Base-by-base conservation (phyloP, 116 monocot genomes). In the Trichopus zeylanicus region DNA sequence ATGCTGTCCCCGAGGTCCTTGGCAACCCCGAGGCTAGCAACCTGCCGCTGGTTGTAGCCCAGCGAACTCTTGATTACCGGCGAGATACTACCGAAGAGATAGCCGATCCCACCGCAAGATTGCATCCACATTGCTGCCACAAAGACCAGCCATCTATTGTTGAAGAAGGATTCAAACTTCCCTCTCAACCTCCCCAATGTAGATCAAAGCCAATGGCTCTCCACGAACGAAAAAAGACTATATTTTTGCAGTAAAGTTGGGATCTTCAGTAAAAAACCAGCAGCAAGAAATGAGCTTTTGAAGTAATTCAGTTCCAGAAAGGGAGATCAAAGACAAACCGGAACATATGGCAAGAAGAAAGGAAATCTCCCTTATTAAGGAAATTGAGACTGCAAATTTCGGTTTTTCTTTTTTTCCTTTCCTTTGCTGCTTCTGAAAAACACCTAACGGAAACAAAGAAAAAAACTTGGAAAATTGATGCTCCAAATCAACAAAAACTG, bases 111-210 rank as follows among this genome's bases (percentile, higher is more conserved):
- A 19, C 85, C 86, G 4, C 61, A 67, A 2, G 93, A 70, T 60
- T 81, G 83, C 29, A 89, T 39, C 94, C 89, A 86, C 78, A 95
- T 89, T 68, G 89, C 67, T 31, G 74, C 85, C 48, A 86, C 89
- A 48, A 89, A 83, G 16, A 89, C 79, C 29, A 89, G 73, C 93
- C 93, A 94, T 67, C 89, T 54, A 78, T 89, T 89, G 68, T 73
- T 74, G 48, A 82, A 28, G 49, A 95, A 78, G 18, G 66, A 20
- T 25, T 16, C 26, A 22, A 59, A 11, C 35, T 26, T 59, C 19
- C 19, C 55, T 26, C 46, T 46, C 6, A 70, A 31, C 26, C 49
- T 53, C 3, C 19, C 29, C 84, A 79, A 79, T 46, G 32, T 16
- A 31, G 1, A 18, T 24, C 46, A 18, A 18, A 13, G n/a, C n/a